These are phyloP conservation scores for Anthostomella pinea DNA, from an alignment of 2,329 filamentous ascomycete species.

Conservation along the genomic window DNA sequence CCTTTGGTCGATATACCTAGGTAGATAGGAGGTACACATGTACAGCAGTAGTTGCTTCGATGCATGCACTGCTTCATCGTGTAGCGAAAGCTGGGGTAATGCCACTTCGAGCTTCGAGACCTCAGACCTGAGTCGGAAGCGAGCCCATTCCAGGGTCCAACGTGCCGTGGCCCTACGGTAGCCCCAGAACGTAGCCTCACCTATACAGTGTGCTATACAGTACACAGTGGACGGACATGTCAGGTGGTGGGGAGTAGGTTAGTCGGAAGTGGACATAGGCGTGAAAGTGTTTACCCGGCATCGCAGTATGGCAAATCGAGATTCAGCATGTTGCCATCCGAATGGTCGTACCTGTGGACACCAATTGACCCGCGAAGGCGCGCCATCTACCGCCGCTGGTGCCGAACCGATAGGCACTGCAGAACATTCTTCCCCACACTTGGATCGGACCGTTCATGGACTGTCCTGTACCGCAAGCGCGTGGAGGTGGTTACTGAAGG, in stretches of 20 bases:
- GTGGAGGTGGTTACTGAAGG: too few species aligned
- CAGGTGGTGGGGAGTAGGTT: background rate
- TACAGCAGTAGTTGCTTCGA: too few species aligned
- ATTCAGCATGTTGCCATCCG: slow-evolving; percentile 18
- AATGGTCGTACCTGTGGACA: background rate
- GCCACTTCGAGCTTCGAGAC: too few species aligned
- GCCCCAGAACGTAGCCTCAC: too few species aligned
- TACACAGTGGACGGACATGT: background rate
- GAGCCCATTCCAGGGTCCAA: background rate
- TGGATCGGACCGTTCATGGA: slow-evolving; percentile 12
- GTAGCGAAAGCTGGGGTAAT: too few species aligned
- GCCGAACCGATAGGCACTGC: slow-evolving; percentile 20
- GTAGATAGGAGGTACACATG: too few species aligned
- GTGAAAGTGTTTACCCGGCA: slow-evolving; percentile 26
- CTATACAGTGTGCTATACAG: background rate
- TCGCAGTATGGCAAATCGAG: slow-evolving; percentile 20
- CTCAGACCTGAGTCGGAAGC: too few species aligned
- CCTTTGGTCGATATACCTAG: too few species aligned
- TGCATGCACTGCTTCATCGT: too few species aligned
- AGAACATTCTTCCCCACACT: slow-evolving; percentile 19
- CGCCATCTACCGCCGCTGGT: slow-evolving; percentile 28
- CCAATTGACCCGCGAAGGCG: slow-evolving; percentile 21
- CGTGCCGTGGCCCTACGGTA: background rate
- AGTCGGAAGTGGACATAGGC: slow-evolving; percentile 1
- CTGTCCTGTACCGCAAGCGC: too few species aligned